Base-by-base conservation (phyloP, 2,329 filamentous ascomycete genomes). In the Gaeumannomyces tritici region DNA sequence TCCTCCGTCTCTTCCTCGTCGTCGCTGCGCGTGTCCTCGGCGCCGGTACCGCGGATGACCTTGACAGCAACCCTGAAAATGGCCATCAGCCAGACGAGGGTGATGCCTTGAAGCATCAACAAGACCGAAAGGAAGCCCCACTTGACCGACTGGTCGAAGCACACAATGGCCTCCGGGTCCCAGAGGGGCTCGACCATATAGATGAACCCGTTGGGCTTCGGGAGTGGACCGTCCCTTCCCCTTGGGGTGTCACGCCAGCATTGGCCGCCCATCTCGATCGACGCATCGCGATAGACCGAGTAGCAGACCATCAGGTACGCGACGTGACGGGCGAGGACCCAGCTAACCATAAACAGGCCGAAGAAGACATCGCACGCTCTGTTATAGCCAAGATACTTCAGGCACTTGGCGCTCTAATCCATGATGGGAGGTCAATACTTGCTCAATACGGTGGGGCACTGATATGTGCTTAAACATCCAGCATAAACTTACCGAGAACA, bases 21-120 rank as follows among this genome's bases (percentile, higher is more conserved):
- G 68, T 97, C 93, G 66, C 91, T 96, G 62, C 95, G 86, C 24
- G 86, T 83, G 71, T 99, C 95, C 66, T 97, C 92, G 6, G 93
- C 92, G 35, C 85, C 80, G 51, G 82, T 84, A 35, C 93, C 93
- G 60, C 82, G 83, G 47, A 98, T 72, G 7, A 98, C 92, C 65
- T 88, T 87, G 65, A 89, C 81, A 27, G 92, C 92, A 2, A 99
- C 90, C 63, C 87, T 85, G 54, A 93, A 75, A 67, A 98, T 96
- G 86, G 96, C 89, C 65, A 80, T 82, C 71, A 98, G 96, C 95
- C 95, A 98, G 65, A 79, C 81, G 47, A 96, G 78, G 35, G 90
- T 92, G 61, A 99, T 83, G 27, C 81, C 78, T 74, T 98, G 92
- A 27, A 99, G 80, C 51, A 88, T 83, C 15, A 96, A 78, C 3